A percentile compares a stretch with the other conserved stretches of the same genome.
These are phyloP conservation scores for Emmonsia crescens DNA, from an alignment of 2,329 filamentous ascomycete species.

Conservation along the genomic window DNA sequence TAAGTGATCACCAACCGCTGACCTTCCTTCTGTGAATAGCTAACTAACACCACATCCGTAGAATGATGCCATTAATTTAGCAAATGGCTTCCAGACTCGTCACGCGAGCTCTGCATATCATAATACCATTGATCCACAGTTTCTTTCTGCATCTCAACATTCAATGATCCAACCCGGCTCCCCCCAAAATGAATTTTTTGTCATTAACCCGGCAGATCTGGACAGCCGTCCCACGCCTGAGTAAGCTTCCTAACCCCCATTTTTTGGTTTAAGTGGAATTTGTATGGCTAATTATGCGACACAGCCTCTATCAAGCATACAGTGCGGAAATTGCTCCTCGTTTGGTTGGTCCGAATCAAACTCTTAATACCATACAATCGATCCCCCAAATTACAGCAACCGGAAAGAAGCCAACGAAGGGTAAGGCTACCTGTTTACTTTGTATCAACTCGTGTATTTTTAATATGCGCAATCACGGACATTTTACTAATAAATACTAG, in stretches of 20 bases:
- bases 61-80: conserved; percentile 22
- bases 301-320: not conserved
- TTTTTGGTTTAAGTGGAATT: not conserved
- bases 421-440: not conserved
- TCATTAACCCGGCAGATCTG: conserved; percentile 14
- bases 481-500: not conserved
- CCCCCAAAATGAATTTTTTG: conserved; percentile 8
- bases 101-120: conserved; percentile 18
- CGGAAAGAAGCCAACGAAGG: not conserved
- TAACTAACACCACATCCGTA: conserved; percentile 5
- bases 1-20: not conserved
- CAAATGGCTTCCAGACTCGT: conserved; percentile 21
- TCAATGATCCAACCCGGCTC: conserved; percentile 8
- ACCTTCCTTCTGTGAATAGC: not conserved
- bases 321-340: not conserved
- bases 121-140: conserved; percentile 32
- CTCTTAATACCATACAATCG: not conserved
- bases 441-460: not conserved
- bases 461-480: not conserved
- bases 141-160: conserved; percentile 22
- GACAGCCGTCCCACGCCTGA: conserved; percentile 3
- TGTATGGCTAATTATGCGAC: not conserved
- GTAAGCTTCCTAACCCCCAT: not conserved
- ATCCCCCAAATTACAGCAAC: not conserved
- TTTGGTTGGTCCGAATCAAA: not conserved